These are phyloP conservation scores for Lentinula guzmanii DNA, from an alignment of 768 basidiomycete genomes.

Conservation along the genomic window DNA sequence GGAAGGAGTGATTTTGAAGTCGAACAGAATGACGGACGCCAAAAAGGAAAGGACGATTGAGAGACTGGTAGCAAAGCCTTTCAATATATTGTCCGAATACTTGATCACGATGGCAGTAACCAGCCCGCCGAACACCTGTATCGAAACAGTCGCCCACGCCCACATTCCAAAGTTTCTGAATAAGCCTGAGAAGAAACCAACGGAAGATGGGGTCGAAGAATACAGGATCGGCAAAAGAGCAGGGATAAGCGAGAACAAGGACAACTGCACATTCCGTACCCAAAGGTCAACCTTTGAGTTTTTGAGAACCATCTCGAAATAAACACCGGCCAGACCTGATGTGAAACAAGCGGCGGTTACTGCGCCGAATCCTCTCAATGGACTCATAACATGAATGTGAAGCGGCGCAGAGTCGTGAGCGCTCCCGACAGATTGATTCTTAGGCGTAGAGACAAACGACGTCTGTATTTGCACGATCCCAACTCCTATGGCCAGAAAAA, in stretches of 20 bases:
- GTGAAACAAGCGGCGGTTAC: conserved; percentile 85
- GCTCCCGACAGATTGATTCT: conserved; percentile 48
- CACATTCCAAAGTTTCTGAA: conserved; percentile 88
- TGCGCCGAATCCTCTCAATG: conserved; percentile 75
- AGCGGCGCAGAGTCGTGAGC: conserved; percentile 58
- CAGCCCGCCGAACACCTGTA: conserved; percentile 90
- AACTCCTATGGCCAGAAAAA: conserved; percentile 88
- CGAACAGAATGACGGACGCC: conserved; percentile 86
- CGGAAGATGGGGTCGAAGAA: conserved; percentile 31
- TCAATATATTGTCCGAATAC: conserved; percentile 91
- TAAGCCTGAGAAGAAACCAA: conserved; percentile 48
- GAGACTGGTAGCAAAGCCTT: conserved; percentile 95
- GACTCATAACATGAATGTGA: conserved; percentile 73
- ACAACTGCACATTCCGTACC: conserved; percentile 88
- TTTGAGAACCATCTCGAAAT: conserved; percentile 93
- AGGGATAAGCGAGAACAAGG: conserved; percentile 85
- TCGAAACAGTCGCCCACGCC: conserved; percentile 91
- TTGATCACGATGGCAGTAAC: conserved; percentile 96
- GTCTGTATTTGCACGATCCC: conserved; percentile 94
- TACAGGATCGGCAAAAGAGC: conserved; percentile 79
- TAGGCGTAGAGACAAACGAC: conserved; percentile 24
- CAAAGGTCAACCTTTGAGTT: conserved; percentile 79
- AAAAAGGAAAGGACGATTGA: conserved; percentile 95
- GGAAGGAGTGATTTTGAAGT: conserved; percentile 79
- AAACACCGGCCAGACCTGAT: conserved; percentile 85